These are phyloP conservation scores for Gnetum montanum DNA, from an alignment of 75 land plant genomes.

Conservation along the genomic window DNA sequence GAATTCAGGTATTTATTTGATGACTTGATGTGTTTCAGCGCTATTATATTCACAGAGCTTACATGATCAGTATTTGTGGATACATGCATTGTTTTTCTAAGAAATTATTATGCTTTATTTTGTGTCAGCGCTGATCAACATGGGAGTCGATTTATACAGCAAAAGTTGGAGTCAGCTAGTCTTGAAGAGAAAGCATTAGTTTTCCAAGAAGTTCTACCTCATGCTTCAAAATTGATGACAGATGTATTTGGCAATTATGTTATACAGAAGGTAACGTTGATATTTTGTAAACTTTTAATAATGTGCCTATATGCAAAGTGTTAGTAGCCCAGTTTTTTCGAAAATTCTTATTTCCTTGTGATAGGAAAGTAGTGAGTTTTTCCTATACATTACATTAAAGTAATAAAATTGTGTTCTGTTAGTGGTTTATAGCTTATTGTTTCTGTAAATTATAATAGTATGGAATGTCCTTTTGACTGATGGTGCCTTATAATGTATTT, in stretches of 20 bases:
- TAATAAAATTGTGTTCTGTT: too few relatives aligned
- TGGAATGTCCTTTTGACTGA: too few relatives aligned
- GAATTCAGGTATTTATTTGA: constrained; percentile 70
- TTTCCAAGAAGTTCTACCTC: constrained; percentile 85
- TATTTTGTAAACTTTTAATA: too few relatives aligned
- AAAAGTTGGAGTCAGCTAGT: constrained; percentile 74
- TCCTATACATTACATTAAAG: too few relatives aligned
- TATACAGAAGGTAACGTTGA: constrained; percentile 82
- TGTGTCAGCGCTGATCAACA: constrained; percentile 84
- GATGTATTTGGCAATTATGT: constrained; percentile 99
- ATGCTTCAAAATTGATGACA: constrained; percentile 81
- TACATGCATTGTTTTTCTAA: not conserved
- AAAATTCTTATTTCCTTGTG: too few relatives aligned
- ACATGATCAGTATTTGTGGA: not conserved
- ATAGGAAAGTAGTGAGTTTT: too few relatives aligned
- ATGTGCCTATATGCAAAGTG: too few relatives aligned
- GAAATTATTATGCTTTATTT: constrained; percentile 3
- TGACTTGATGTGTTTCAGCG: not conserved
- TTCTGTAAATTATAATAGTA: too few relatives aligned
- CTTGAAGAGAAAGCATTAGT: constrained; percentile 81
- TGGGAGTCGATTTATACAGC: constrained; percentile 98
- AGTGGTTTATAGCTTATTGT: too few relatives aligned
- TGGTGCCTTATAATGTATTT: too few relatives aligned
- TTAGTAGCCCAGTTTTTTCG: too few relatives aligned
- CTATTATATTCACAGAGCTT: not conserved